Base-by-base conservation (phyloP, 2,329 filamentous ascomycete species). In the Lojkania enalia region DNA sequence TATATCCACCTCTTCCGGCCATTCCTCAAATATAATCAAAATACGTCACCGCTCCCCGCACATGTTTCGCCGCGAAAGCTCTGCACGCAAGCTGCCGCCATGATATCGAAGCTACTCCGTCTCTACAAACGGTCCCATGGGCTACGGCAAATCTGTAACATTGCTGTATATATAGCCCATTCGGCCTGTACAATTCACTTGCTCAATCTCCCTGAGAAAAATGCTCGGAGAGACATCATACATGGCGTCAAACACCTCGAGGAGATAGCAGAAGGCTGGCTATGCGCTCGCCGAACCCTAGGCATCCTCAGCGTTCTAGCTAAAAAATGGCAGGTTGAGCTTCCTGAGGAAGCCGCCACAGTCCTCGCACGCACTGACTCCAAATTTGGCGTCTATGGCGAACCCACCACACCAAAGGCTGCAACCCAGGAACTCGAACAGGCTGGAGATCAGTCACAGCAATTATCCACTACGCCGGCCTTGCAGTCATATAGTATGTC, bases 1-100 rank as follows among this genome's bases (percentile, higher is more conserved):
- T 95, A 95, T 64, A 95, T 97, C 48, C 91, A 97, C 62, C 83
- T 97, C 3, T 97, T 96, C 75, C 84, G 92, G 4, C 92, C 94
- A 0, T 97, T 97, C 64, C 79, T 97, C 39, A 96, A 94, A 68
- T 97, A 96, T 64, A 86, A 83, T 2, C 89, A 87, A 37, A 75
- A 82, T 5, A 85, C 84, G 1, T 96, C 91, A 1, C 92, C 90
- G 1, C 78, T 96, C 1, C 92, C 91, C 3, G 74, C 84, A 2
- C 90, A 95, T 59, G 88, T 96, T 14, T 96, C 91, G 5, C 92
- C 94, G 0, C 84, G 92, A 14, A 90, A 91, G 55, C 83, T 95
- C 42, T 96, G 92, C 71, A 94, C 90, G 0, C 87, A 92, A 61
- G 91, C 94, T 41, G 92, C 94, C 0, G 84, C 86, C 2, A 85